Evolutionary conservation across 2,329 filamentous ascomycete species (phyloP), one percentile per base, ranked within the genome.

Genomic region (Hypoxylon sp.): DNA sequence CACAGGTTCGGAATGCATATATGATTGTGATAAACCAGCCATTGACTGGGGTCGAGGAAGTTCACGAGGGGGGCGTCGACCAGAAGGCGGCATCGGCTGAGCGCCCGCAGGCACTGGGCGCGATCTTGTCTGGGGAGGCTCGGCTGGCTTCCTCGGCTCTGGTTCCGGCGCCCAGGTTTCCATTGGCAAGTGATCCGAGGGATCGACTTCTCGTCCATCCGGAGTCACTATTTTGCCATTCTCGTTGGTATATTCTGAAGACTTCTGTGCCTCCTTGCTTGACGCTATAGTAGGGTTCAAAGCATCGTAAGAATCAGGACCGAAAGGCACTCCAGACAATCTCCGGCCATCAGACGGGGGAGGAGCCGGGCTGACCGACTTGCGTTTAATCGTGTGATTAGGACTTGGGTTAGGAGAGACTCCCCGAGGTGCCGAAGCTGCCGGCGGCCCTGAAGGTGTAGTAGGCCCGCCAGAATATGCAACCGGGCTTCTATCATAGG

Each of bases 121-220:
- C 5, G 82, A 77, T 10, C 82, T 76, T 23, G 60, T 74, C 61
- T 77, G 74, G 10, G 59, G 25, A 19, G 66, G 38, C 36, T 70
- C 67, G 6, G 50, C 51, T 6, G 73, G 72, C n/a, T 81, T 82
- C 75, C 90, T 91, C 21, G 86, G 84, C 72, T 92, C 90, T 0
- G 91, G 91, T 74, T 94, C 91, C 0, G 91, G 91, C 1, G 91
- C 91, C 91, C 91, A 94, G 1, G 88, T 88, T 60, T 92, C 89
- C 76, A 93, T 87, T 0, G 92, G 92, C 13, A 94, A 83, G 75
- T 94, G 92, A 77, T 95, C 92, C 0, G 91, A 93, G 0, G 92
- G 92, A 75, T 95, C 92, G 60, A 95, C 86, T 73, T 93, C 90
- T 60, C 90, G 86, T 5, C 92, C 92, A 75, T 93, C 91, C 69